Evolutionary conservation across 257 asterid species (phyloP), one percentile per base, ranked within the genome.

Genomic region (Solanum stenotomum): DNA sequence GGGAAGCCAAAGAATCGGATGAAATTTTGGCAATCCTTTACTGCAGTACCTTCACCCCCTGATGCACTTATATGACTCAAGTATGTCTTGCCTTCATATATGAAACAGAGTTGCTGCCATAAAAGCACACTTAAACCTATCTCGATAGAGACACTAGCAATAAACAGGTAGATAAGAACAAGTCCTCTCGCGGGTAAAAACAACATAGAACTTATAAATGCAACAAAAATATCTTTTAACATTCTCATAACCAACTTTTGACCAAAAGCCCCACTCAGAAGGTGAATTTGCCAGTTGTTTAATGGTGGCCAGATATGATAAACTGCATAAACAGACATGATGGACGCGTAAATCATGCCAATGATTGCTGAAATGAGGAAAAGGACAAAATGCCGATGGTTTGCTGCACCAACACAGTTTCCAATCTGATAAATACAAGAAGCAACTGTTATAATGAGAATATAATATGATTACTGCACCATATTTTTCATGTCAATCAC

Each of bases 51-150:
- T 61, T 94, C 96, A 89, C 90, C 90, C 52, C 88, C 95, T 65
- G 88, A 87, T 3, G 93, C 89, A 89, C 92, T 92, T 87, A 97
- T 91, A 87, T 94, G 94, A 87, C 98, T 90, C 92, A 97, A 90
- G 90, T 97, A 95, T 33, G 98, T 96, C 91, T 96, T 94, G 71
- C 99, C 99, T 74, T 88, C 92, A 65, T 96, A 97, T 84, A 97
- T 94, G 91, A 91, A 97, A 86, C 92, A 91, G 61, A 97, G 98
- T 92, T 96, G 98, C 92, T 96, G 98, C 97, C 97, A 97, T 87
- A 97, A 92, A 84, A 97, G 95, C 89, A 95, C 93, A 75, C 92
- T 88, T 90, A 97, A 90, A 56, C 99, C 98, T 86, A 92, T 90
- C 90, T 93, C 95, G 85, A 97, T 93, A 25, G 98, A 92, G 77